Evolutionary conservation across 306 rosid species (phyloP).

Genomic region (Nissolia schottii): DNA sequence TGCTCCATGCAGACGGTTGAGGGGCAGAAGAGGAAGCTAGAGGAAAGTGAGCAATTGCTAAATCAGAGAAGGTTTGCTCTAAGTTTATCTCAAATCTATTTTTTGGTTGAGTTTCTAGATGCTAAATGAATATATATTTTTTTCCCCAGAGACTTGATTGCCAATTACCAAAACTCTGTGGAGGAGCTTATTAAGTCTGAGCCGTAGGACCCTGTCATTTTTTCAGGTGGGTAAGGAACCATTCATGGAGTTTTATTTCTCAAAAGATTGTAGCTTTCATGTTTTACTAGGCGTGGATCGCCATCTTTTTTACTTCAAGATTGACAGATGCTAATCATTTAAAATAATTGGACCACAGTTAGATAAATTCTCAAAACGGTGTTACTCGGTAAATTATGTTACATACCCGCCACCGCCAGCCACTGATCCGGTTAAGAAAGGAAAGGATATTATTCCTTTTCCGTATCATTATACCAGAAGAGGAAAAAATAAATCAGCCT

Average conservation of each 20-base stretch:
- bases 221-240: slow-evolving; percentile 20
- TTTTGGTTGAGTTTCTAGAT: not conserved
- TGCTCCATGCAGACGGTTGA: slow-evolving; percentile 74
- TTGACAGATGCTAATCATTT: not conserved
- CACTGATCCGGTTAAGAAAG: too few relatives aligned
- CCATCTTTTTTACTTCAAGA: not conserved
- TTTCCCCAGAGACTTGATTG: slow-evolving; percentile 62
- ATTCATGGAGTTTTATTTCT: not conserved
- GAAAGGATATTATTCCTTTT: too few relatives aligned
- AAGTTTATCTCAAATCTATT: not conserved
- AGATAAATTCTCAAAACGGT: not conserved
- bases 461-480: too few relatives aligned
- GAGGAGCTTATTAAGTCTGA: slow-evolving; percentile 69
- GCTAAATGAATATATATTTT: slow-evolving; percentile 13
- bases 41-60: slow-evolving; percentile 72
- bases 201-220: slow-evolving; percentile 29
- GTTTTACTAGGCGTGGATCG: not conserved
- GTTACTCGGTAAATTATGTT: not conserved
- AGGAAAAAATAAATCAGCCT: too few relatives aligned
- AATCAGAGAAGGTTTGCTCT: slow-evolving; percentile 64
- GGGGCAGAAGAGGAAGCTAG: slow-evolving; percentile 76
- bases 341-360: not conserved
- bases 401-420: too few relatives aligned
- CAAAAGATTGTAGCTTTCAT: not conserved
- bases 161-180: slow-evolving; percentile 61